Conservation (phyloP, 1,284 basidiomycete genomes). For the Pseudozyma hubeiensis region DNA sequence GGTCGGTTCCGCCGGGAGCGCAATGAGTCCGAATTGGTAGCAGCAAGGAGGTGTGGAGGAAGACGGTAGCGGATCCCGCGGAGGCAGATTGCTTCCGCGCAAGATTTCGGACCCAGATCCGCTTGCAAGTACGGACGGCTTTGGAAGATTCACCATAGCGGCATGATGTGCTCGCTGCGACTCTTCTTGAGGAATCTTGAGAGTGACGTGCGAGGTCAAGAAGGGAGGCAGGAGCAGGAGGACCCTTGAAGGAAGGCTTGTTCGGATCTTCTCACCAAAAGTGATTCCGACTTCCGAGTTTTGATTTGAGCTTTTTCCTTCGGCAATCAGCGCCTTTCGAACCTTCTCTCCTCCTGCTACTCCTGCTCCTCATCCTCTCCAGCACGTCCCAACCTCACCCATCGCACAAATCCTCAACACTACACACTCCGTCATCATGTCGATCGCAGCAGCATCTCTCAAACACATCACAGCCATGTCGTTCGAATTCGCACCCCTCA, state of each 20-base stretch:
- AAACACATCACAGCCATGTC: conserved; percentile 51
- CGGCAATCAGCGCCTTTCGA: neutral
- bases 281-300: conserved; percentile 30
- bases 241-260: neutral
- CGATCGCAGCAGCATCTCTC: conserved; percentile 40
- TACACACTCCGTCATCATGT: conserved; percentile 18
- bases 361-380: neutral
- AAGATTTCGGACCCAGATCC: conserved; percentile 3
- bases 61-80: neutral
- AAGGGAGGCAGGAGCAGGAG: conserved; percentile 1
- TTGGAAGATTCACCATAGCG: conserved; percentile 18
- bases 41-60: neutral
- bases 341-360: neutral
- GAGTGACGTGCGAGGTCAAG: neutral
- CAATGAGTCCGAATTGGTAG: conserved; percentile 18
- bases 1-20: conserved; percentile 3
- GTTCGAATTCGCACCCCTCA: conserved; percentile 41
- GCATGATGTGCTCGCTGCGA: neutral
- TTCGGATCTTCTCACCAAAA: neutral
- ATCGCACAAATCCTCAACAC: neutral
- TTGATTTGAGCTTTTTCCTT: conserved; percentile 24
- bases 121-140: neutral
- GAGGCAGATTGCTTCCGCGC: neutral
- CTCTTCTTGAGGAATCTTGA: neutral
- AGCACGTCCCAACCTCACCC: neutral